These are phyloP conservation scores for Melampsora larici-populina DNA, from an alignment of 1,284 basidiomycete species.

Conservation along the genomic window DNA sequence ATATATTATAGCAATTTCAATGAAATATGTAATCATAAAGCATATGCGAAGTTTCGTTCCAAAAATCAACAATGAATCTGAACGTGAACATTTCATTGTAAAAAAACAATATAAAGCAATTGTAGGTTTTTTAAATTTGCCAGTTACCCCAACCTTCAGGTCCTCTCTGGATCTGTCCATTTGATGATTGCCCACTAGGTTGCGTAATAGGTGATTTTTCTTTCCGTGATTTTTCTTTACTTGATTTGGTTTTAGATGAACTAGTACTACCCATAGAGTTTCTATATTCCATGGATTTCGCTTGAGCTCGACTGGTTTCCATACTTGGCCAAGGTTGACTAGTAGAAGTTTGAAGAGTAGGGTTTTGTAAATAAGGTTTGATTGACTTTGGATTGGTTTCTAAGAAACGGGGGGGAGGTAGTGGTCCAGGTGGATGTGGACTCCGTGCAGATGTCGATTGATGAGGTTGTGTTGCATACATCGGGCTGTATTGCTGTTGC, in stretches of 20 bases:
- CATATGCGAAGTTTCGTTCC: too few species aligned
- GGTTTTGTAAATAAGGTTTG: constrained; percentile 8
- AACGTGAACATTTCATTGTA: too few species aligned
- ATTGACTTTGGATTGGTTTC: constrained; percentile 30
- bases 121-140: not conserved
- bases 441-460: not conserved
- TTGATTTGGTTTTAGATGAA: not conserved
- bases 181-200: too few species aligned
- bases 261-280: not conserved
- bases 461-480: not conserved
- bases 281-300: not conserved
- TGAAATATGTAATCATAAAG: too few species aligned
- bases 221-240: too few species aligned
- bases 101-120: too few species aligned
- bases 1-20: too few species aligned
- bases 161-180: not conserved
- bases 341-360: not conserved
- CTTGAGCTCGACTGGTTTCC: not conserved
- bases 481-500: not conserved
- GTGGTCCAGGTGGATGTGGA: not conserved
- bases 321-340: not conserved
- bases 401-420: constrained; percentile 18
- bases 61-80: too few species aligned
- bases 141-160: not conserved
- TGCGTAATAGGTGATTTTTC: not conserved